Evolutionary conservation across 1,284 basidiomycete genomes (phyloP), one percentile per base, ranked within the genome.

Genomic region (Leccinum discolor): DNA sequence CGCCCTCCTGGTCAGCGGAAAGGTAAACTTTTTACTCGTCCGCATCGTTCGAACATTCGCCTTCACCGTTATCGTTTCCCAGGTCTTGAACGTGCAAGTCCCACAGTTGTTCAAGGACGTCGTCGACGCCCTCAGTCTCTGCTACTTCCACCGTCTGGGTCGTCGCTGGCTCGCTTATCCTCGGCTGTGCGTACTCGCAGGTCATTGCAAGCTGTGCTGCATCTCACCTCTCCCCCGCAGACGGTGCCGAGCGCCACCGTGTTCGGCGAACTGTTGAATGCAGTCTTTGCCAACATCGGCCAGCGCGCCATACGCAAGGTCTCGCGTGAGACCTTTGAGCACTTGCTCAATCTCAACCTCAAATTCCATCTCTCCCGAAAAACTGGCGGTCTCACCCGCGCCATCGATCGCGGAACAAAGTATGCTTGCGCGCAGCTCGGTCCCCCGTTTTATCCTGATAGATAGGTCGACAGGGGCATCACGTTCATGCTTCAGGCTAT

Each of bases 321-420:
- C 50, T 96, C 98, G 0, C 83, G 92, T 26, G 91, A 95, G 70
- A 99, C 98, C 0, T 99, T 99, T 70, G 90, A 93, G 63, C 97
- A 99, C 75, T 81, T 99, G 1, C 84, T 99, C 68, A 87, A 92
- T 71, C 86, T 99, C 72, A 94, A 99, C 74, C 86, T 99, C 76
- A 90, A 88, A 67, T 99, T 99, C 80, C 97, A 99, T 75, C 84
- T 99, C 23, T 90, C 92, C 16, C 82, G 97, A 26, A 97, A 99
- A 75, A 99, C 97, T 0, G 98, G 97, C 50, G 98, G 97, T 6
- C 82, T 99, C 54, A 99, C 96, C 0, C 82, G 97, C 29, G 98
- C 98, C 5, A 99, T 99, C 72, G 97, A 99, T 78, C 85, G 97
- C 8, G 98, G 97, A 26, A 99, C 98, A 23, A 99, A 98, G 94